Conservation (phyloP, 495 filamentous ascomycete species). For the Recurvomyces mirabilis region DNA sequence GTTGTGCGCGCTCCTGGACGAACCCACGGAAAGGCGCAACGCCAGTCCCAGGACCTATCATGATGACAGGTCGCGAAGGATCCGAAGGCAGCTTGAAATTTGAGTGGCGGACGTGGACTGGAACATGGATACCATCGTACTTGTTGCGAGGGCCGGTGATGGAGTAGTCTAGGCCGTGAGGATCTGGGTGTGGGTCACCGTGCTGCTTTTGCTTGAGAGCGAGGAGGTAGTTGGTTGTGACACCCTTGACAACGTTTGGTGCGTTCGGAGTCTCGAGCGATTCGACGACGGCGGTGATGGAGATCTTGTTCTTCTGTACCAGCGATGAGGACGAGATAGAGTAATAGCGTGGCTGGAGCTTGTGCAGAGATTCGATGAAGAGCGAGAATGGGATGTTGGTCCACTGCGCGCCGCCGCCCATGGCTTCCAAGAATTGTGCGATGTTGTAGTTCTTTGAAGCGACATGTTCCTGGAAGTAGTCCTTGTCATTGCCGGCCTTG, state of each 20-base stretch:
- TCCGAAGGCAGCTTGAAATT: constrained; percentile 99
- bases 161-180: constrained; percentile 79
- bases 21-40: constrained; percentile 95
- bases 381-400: constrained; percentile 80
- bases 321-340: constrained; percentile 96
- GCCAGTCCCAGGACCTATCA: constrained; percentile 93
- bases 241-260: constrained; percentile 76
- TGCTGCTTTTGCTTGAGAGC: constrained; percentile 97
- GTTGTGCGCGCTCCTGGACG: constrained; percentile 79
- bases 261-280: constrained; percentile 64
- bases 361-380: constrained; percentile 85
- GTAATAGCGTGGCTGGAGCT: constrained; percentile 96
- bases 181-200: constrained; percentile 72
- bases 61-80: constrained; percentile 83
- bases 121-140: constrained; percentile 91
- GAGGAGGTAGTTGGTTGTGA: constrained; percentile 93
- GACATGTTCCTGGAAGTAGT: constrained; percentile 88
- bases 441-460: constrained; percentile 78
- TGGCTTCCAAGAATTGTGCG: constrained; percentile 68
- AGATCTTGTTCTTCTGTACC: constrained; percentile 86
- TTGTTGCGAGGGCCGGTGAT: constrained; percentile 89
- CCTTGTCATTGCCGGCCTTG: constrained; percentile 83
- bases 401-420: constrained; percentile 64
- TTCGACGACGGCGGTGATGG: constrained; percentile 93
- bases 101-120: constrained; percentile 91